Evolutionary conservation across 306 rosid species (phyloP).

Genomic region (Pyrus bretschneideri): DNA sequence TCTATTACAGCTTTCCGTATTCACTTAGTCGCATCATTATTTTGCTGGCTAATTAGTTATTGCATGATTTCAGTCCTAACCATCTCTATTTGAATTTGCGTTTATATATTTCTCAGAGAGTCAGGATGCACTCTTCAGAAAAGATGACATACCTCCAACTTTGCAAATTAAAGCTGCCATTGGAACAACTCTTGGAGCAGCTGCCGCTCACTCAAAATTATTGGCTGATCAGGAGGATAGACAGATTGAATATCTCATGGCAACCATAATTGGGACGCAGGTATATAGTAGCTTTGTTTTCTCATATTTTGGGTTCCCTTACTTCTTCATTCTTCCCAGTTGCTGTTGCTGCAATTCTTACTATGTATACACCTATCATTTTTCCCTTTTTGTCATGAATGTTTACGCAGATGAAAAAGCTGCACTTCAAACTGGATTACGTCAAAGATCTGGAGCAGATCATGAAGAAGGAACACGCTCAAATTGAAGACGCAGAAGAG

Average conservation of each 20-base stretch:
- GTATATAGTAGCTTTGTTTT: conserved; percentile 25
- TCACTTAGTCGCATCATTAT: not conserved
- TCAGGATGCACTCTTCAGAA: conserved; percentile 24
- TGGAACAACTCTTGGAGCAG: conserved; percentile 90
- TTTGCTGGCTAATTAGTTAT: conserved; percentile 2
- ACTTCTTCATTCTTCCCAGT: not conserved
- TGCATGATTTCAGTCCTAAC: conserved; percentile 8
- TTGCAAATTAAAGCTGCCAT: conserved; percentile 68
- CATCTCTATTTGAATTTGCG: not conserved
- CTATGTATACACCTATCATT: conserved; percentile 7
- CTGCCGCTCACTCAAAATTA: conserved; percentile 83
- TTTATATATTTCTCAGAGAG: conserved; percentile 29
- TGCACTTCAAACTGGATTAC: conserved; percentile 66
- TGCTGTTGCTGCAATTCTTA: conserved; percentile 1
- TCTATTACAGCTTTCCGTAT: not conserved
- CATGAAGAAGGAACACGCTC: conserved; percentile 63
- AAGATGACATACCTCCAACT: conserved; percentile 50
- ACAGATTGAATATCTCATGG: conserved; percentile 72
- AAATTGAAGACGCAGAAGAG: conserved; percentile 55
- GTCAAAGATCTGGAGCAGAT: conserved; percentile 67
- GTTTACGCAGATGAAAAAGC: conserved; percentile 46
- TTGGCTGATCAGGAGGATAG: conserved; percentile 89
- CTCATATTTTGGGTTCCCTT: not conserved
- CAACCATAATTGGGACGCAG: conserved; percentile 78
- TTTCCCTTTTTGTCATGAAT: conserved; percentile 16